Conservation (phyloP, 2,329 filamentous ascomycete species). For the Alternaria gaisen region DNA sequence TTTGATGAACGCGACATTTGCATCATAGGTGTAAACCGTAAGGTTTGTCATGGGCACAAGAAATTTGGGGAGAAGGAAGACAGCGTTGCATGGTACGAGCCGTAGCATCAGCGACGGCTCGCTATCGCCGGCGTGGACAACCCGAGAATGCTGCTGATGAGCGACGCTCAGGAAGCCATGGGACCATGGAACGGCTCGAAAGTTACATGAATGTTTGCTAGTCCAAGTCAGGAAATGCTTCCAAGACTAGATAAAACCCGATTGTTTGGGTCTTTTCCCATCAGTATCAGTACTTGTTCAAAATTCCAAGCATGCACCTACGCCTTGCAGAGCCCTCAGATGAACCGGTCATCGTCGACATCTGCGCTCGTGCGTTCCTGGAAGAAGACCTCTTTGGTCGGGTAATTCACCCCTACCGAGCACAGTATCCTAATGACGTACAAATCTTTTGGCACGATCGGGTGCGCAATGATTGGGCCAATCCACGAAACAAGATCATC, state of each 20-base stretch:
- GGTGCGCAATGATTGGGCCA: slow-evolving; percentile 25
- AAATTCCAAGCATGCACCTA: slow-evolving; percentile 18
- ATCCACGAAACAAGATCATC: slow-evolving; percentile 19
- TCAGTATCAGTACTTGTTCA: not conserved
- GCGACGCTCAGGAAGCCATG: too few species aligned
- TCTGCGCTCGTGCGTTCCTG: slow-evolving; percentile 39
- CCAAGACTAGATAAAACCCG: not conserved
- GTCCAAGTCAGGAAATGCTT: too few species aligned
- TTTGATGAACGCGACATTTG: too few species aligned
- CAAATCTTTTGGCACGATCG: slow-evolving; percentile 32
- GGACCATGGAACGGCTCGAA: not conserved
- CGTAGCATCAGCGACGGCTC: too few species aligned
- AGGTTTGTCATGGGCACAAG: too few species aligned
- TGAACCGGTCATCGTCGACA: slow-evolving; percentile 24
- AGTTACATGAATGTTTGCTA: not conserved
- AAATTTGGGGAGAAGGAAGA: too few species aligned
- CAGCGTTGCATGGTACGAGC: too few species aligned
- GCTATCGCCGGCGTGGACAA: too few species aligned
- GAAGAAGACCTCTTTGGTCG: slow-evolving; percentile 41
- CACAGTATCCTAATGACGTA: slow-evolving; percentile 33
- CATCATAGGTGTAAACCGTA: too few species aligned
- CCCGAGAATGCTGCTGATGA: too few species aligned
- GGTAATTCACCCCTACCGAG: slow-evolving; percentile 38
- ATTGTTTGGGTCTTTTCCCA: not conserved
- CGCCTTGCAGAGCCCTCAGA: slow-evolving; percentile 26